A percentile compares a stretch with the other conserved stretches of the same genome.
phyloP scores from a whole-genome alignment of 441 rosid species.

The Rhodomyrtus psidioides region DNA sequence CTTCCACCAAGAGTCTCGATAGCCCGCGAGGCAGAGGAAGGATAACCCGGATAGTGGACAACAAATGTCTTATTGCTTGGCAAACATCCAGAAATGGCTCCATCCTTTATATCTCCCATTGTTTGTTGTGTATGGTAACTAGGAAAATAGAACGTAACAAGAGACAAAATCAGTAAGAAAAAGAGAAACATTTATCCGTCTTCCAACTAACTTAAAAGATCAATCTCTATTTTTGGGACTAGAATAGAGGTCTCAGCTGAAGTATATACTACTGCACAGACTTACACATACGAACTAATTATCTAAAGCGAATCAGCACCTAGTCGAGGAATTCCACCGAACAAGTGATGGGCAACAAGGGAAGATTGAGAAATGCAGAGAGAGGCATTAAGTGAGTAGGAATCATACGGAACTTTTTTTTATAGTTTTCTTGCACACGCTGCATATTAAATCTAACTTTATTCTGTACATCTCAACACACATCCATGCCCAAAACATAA shows the following conservation, averaged over 20 bases:
- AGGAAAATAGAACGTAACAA: not conserved
- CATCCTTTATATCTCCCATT: slow-evolving; percentile 64
- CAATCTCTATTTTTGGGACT: not conserved
- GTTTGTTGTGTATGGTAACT: not conserved
- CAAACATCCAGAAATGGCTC: slow-evolving; percentile 47
- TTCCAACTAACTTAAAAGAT: not conserved
- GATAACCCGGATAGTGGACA: slow-evolving; percentile 73
- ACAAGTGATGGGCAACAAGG: not conserved
- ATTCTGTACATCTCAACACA: not conserved
- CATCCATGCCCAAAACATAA: too few relatives aligned
- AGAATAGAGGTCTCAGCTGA: not conserved
- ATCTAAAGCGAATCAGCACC: not conserved
- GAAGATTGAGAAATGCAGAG: not conserved
- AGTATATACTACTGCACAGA: not conserved
- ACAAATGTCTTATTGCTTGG: slow-evolving; percentile 48
- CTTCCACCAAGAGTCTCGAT: slow-evolving; percentile 70
- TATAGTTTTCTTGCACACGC: not conserved
- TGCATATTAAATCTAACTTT: not conserved
- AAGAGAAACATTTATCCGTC: not conserved
- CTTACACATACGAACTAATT: not conserved
- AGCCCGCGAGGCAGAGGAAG: slow-evolving; percentile 59
- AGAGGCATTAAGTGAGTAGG: not conserved
- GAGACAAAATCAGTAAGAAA: not conserved
- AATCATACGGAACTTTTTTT: not conserved
- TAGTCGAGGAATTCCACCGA: not conserved